Evolutionary conservation across 495 filamentous ascomycete species (phyloP).

Genomic region (Neurospora pannonica): DNA sequence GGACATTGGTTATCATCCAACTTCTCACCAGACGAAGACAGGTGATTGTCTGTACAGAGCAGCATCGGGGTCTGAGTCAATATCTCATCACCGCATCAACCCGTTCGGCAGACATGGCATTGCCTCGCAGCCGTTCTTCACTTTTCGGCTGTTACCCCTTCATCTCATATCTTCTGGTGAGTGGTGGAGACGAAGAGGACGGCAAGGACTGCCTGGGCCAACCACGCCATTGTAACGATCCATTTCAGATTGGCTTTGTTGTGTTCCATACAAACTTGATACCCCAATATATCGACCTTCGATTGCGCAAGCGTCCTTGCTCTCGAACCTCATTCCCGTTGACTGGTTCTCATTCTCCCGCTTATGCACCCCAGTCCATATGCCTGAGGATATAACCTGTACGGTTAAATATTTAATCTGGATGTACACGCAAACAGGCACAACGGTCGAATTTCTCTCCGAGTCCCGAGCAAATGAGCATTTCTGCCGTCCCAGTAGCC

Average conservation of each 20-base stretch:
- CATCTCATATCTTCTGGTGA: background rate
- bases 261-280: background rate
- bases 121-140: background rate
- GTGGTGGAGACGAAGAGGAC: background rate
- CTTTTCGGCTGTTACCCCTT: background rate
- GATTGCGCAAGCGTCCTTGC: background rate
- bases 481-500: background rate
- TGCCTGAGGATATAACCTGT: conserved; percentile 3
- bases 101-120: background rate
- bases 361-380: conserved; percentile 9
- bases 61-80: background rate
- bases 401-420: conserved; percentile 12
- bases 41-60: background rate
- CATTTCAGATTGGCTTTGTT: background rate
- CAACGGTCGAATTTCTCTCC: background rate
- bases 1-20: background rate
- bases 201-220: background rate
- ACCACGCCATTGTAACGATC: background rate
- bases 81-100: background rate
- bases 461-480: conserved; percentile 10
- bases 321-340: background rate
- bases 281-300: background rate
- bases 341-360: conserved; percentile 1
- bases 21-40: background rate
- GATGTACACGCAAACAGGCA: background rate